phyloP scores from a whole-genome alignment of 2,329 filamentous ascomycete genomes.

The Calonectria pseudoturangicola region DNA sequence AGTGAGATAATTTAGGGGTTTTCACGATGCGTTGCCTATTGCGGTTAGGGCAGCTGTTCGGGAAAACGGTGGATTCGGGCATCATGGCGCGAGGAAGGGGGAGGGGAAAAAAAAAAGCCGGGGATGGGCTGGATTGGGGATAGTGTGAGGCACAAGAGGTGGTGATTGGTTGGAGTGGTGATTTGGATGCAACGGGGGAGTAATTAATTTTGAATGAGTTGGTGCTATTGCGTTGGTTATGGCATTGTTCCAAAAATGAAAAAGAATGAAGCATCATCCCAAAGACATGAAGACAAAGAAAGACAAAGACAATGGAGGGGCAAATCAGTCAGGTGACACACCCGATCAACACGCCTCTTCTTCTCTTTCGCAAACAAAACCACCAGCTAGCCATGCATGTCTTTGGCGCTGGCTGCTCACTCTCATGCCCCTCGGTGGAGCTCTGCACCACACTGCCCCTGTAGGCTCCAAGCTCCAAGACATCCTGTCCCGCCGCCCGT shows the following conservation, averaged over 20 bases:
- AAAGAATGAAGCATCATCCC: background rate
- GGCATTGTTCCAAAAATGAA: background rate
- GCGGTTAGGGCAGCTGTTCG: slow-evolving; percentile 1
- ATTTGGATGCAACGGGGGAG: background rate
- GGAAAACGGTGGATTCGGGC: slow-evolving; percentile 15
- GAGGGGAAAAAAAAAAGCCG: background rate
- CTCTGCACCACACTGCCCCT: background rate
- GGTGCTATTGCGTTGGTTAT: background rate
- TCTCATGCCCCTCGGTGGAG: slow-evolving; percentile 16
- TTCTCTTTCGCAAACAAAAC: background rate
- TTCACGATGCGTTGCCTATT: slow-evolving; percentile 25
- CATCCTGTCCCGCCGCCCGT: background rate
- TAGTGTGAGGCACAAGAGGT: background rate
- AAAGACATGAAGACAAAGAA: background rate
- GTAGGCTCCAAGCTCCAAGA: background rate
- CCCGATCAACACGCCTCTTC: background rate
- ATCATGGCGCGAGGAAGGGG: slow-evolving; percentile 16
- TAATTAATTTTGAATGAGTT: background rate
- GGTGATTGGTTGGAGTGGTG: background rate
- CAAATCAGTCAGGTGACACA: background rate
- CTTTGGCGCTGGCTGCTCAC: slow-evolving; percentile 7
- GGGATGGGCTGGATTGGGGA: background rate
- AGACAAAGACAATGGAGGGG: background rate
- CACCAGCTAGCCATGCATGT: background rate
- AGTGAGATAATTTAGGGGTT: slow-evolving; percentile 38